Evolutionary conservation across 805 yeast species (phyloP), one percentile per base, ranked within the genome.

Genomic region (Hanseniaspora guilliermondii): DNA sequence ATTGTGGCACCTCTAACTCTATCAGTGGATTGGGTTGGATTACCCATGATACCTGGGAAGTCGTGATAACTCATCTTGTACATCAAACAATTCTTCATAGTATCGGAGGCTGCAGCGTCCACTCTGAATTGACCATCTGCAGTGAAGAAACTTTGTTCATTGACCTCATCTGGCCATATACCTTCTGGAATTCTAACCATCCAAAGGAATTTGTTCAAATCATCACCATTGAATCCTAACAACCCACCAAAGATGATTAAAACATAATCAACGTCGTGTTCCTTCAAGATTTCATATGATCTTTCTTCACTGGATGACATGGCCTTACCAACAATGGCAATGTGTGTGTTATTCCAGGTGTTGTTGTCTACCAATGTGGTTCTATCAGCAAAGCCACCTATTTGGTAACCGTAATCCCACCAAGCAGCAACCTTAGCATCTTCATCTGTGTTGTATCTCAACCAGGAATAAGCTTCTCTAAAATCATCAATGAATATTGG

Each of bases 331-430:
- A 93, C 98, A 16, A 96, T 88, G 60, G 98, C 99, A 70, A 93
- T 94, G 68, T 93, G 99, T 3, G 98, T 93, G 74, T 93, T 93
- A 69, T 93, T 93, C 98, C 99, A 93, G 11, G 99, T 93, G 72
- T 93, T 93, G 77, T 93, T 93, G 70, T 93, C 99, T 39, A 94
- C 99, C 61, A 93, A 76, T 6, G 99, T 93, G 59, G 97, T 91
- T 66, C 99, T 80, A 71, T 93, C 98, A 46, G 98, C 98, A 97
- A 93, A 93, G 59, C 99, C 99, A 62, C 98, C 98, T 64, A 93
- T 93, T 74, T 93, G 99, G 70, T 93, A 93, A 54, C 99, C 99
- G 66, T 94, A 94, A 74, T 94, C 98, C 99, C 99, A 93, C 98
- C 99, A 93, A 11, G 97, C 83, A 84, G 94, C 87, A 58, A 93